Percentiles rank a stretch among this genome's conserved stretches.
These are phyloP conservation scores for Ogataea paradorogensis DNA, from an alignment of 805 yeast genomes.

Conservation along the genomic window DNA sequence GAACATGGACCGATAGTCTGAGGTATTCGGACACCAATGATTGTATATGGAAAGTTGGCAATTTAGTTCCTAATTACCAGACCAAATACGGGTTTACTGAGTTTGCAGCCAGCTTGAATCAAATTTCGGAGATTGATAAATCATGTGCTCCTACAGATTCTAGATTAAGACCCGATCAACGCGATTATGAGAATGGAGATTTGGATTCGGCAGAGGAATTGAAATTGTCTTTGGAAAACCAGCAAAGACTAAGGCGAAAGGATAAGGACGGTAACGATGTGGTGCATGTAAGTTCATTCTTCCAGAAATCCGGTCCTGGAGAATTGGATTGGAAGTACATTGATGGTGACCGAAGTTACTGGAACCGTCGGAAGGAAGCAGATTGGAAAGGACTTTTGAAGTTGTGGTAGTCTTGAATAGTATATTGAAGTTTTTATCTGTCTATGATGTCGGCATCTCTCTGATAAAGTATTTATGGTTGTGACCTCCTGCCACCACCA, in stretches of 20 bases:
- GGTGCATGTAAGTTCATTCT: constrained; percentile 59
- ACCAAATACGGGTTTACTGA: constrained; percentile 82
- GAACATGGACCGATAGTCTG: constrained; percentile 82
- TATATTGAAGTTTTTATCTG: constrained; percentile 2
- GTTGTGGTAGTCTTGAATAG: constrained; percentile 46
- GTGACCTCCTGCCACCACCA: constrained; percentile 35
- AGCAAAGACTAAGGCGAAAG: constrained; percentile 75
- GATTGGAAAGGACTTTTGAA: constrained; percentile 58
- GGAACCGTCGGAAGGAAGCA: constrained; percentile 68
- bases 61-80: constrained; percentile 53
- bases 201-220: constrained; percentile 67
- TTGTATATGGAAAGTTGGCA: constrained; percentile 70
- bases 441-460: constrained; percentile 19
- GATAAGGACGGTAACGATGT: constrained; percentile 44
- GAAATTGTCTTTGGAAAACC: constrained; percentile 70
- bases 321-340: constrained; percentile 51
- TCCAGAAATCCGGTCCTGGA: constrained; percentile 42
- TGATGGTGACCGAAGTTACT: constrained; percentile 63
- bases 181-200: constrained; percentile 65
- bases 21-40: constrained; percentile 39
- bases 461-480: constrained; percentile 35
- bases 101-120: constrained; percentile 79
- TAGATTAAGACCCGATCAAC: constrained; percentile 83
- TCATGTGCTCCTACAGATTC: constrained; percentile 86
- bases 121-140: constrained; percentile 68